Percentiles rank a stretch among this genome's conserved stretches.
phyloP scores from a whole-genome alignment of 352 stramenopile species.

The Pythium biforme region DNA sequence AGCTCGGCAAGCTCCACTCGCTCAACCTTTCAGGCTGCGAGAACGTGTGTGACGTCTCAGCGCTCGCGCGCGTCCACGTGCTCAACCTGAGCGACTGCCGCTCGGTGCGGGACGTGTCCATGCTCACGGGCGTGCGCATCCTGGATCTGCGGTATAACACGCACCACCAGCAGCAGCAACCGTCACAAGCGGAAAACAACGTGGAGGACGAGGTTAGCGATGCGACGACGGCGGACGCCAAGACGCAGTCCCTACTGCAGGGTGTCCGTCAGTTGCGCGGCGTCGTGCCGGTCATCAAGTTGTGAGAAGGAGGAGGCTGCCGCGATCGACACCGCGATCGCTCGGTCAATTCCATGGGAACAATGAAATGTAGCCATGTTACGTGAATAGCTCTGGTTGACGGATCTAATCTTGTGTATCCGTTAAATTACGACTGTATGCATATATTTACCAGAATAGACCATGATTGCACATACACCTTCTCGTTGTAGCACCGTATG shows the following conservation, averaged over 20 bases:
- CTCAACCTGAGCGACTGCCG: slow-evolving; percentile 66
- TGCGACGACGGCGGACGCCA: slow-evolving; percentile 12
- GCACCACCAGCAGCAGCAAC: not conserved
- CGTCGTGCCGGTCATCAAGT: slow-evolving; percentile 33
- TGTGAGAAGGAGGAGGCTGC: no score
- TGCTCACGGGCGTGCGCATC: slow-evolving; percentile 56
- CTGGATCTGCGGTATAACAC: slow-evolving; percentile 66
- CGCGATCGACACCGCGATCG: no score
- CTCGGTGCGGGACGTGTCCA: slow-evolving; percentile 44
- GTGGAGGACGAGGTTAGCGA: slow-evolving; percentile 6
- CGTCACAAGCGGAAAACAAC: not conserved
- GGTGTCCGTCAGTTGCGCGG: slow-evolving; percentile 23
- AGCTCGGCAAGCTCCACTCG: slow-evolving; percentile 41
- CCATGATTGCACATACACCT: slow-evolving; percentile 23
- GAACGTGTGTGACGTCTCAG: slow-evolving; percentile 43
- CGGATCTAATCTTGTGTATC: slow-evolving; percentile 13
- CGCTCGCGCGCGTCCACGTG: slow-evolving; percentile 43
- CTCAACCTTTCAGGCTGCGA: slow-evolving; percentile 64
- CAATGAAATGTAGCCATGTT: no score
- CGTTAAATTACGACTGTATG: slow-evolving; percentile 17
- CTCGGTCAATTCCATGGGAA: not conserved
- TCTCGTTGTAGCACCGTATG: not conserved
- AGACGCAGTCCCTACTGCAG: slow-evolving; percentile 23
- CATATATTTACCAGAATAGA: slow-evolving; percentile 28
- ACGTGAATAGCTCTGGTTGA: not conserved